Evolutionary conservation across 208 protist genomes (phyloP), one percentile per base, ranked within the genome.

Genomic region (Acanthamoeba culbertsoni): DNA sequence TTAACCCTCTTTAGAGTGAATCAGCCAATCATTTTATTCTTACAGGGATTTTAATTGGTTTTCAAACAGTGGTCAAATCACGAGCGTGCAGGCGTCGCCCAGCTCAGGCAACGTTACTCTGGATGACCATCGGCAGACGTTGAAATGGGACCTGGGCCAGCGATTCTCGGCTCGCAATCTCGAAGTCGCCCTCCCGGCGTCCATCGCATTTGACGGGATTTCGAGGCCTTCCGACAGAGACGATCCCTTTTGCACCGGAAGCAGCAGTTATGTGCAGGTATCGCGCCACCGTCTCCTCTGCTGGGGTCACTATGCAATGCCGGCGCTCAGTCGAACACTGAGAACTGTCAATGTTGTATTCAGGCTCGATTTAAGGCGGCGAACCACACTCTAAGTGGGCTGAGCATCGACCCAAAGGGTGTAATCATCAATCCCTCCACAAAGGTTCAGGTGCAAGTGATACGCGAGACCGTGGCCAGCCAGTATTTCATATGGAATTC

Each of bases 401-500:
- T 91, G n/a, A 91, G 28, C 40, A 68, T 91, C 26, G 84, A 91
- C 33, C 40, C 53, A 26, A 62, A 71, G 84, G 46, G 31, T 16
- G 53, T 91, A 5, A 33, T 51, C 20, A 35, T 91, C 51, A 55
- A 23, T 20, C 84, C 84, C 84, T 28, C 3, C 84, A 62, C 75
- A 35, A 86, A 59, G 75, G 75, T 86, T 26, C 84, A 91, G 23
- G 40, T 91, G 8, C 6, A 37, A n/a, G 84, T 91, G 28, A 59
- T 51, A 35, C 46, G 55, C 53, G 84, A 91, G 40, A 45, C 43
- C n/a, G 20, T 91, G 16, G 84, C 12, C 84, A 91, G 33, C 6
- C 40, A 91, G n/a, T 91, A 91, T 33, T 91, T 71, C 26, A 23
- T 91, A 0, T 91, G 84, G 84, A 91, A 91, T 53, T 91, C 84